phyloP scores from a whole-genome alignment of 1,284 basidiomycete genomes.

The Neonothopanus nambi region DNA sequence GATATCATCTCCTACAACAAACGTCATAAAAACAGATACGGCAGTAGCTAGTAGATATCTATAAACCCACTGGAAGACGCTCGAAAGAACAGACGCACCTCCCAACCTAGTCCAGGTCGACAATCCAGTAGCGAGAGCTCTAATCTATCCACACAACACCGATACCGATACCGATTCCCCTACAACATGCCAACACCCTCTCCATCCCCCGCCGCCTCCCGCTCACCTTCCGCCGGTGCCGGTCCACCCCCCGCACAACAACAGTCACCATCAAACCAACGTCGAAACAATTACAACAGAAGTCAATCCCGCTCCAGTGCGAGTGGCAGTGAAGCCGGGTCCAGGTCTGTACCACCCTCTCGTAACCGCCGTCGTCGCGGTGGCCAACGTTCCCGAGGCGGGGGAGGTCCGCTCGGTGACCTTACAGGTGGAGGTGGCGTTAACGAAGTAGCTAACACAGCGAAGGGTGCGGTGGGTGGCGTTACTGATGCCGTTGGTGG shows the following conservation, averaged over 20 bases:
- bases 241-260: slow-evolving; percentile 4
- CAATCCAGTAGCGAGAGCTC: too few species aligned
- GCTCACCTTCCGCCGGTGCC: slow-evolving; percentile 7
- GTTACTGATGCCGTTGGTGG: slow-evolving; percentile 17
- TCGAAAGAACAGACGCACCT: too few species aligned
- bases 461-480: slow-evolving; percentile 18
- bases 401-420: slow-evolving; percentile 19
- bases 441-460: slow-evolving; percentile 20
- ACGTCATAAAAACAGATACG: too few species aligned
- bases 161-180: too few species aligned
- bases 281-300: background rate
- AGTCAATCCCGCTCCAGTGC: slow-evolving; percentile 2
- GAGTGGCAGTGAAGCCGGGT: slow-evolving; percentile 6
- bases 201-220: background rate
- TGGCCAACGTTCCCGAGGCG: background rate
- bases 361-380: slow-evolving; percentile 18
- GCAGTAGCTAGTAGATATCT: too few species aligned
- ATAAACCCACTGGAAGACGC: too few species aligned
- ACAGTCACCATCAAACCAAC: background rate
- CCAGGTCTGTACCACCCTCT: slow-evolving; percentile 3
- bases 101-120: too few species aligned
- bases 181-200: too few species aligned
- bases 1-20: too few species aligned
- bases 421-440: too few species aligned
- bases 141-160: too few species aligned